These are phyloP conservation scores for Kodamaea laetipori DNA, from an alignment of 805 yeast species.

Conservation along the genomic window DNA sequence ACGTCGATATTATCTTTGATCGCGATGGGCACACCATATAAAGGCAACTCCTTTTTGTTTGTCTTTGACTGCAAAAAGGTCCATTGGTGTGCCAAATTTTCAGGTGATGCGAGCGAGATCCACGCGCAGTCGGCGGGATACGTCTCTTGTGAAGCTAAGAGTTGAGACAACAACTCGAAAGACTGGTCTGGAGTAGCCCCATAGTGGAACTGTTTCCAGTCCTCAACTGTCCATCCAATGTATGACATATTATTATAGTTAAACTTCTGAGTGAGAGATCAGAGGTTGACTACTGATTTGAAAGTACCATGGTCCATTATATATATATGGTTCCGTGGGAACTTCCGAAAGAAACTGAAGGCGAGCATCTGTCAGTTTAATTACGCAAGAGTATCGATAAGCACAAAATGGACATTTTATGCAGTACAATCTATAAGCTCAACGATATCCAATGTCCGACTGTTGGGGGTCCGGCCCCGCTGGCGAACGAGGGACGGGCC, in stretches of 20 bases:
- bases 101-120: slow-evolving; percentile 74
- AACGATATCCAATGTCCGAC: slow-evolving; percentile 3
- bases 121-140: slow-evolving; percentile 74
- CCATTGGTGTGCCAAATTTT: slow-evolving; percentile 77
- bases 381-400: neutral
- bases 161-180: slow-evolving; percentile 44
- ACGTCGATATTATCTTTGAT: slow-evolving; percentile 95
- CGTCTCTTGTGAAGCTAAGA: slow-evolving; percentile 49
- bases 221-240: slow-evolving; percentile 77
- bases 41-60: slow-evolving; percentile 56
- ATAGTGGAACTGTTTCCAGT: slow-evolving; percentile 75
- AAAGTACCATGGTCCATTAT: neutral
- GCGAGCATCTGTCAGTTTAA: slow-evolving; percentile 3
- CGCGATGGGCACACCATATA: slow-evolving; percentile 95
- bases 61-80: slow-evolving; percentile 63
- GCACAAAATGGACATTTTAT: neutral
- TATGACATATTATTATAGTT: slow-evolving; percentile 20
- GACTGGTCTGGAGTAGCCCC: slow-evolving; percentile 64
- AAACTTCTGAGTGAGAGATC: slow-evolving; percentile 4
- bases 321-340: slow-evolving; percentile 7
- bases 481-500: slow-evolving; percentile 3
- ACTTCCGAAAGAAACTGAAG: slow-evolving; percentile 10
- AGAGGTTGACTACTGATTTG: no score
- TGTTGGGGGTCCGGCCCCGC: slow-evolving; percentile 8
- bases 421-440: slow-evolving; percentile 2